Evolutionary conservation across 2,329 filamentous ascomycete genomes (phyloP), one percentile per base, ranked within the genome.

Genomic region (Dactylellina cionopaga): DNA sequence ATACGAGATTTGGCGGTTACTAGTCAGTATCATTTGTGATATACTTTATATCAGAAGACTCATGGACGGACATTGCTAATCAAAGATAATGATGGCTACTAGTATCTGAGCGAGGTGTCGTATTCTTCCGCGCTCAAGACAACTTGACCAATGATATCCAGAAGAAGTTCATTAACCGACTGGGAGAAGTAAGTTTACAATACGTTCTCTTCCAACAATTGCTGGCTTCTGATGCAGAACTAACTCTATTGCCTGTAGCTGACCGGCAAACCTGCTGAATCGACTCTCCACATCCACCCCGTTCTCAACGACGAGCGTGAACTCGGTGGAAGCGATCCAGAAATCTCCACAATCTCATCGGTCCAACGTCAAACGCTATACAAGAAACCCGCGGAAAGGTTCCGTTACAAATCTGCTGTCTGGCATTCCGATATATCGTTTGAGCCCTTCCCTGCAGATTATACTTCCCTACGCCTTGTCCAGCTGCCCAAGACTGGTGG

Each of bases 41-140:
- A 65, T 52, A 3, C 29, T 37, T 64, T 49, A 56, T 25, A 15
- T 19, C 6, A 4, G 13, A 13, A 5, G 37, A n/a, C n/a, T n/a
- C n/a, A n/a, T 29, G 1, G 13, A 52, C 13, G 9, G 22, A 37
- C 55, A 47, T 33, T 25, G 60, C 44, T 49, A 11, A 46, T 66
- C n/a, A n/a, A 62, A 79, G 74, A 46, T 27, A 37, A 39, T 58
- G 27, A 1, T 17, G 3, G 27, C 89, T 1, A 39, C 11, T 55
- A 72, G 88, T 91, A 75, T 90, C 88, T 0, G 85, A 87, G 70
- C 85, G 89, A 0, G 88, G 88, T 7, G 89, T 91, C 2, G 88
- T 90, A 29, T 90, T 90, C 81, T 89, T 91, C 80, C 85, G 88
- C 17, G 83, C 85, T 27, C 89, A 91, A 74, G 81, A 87, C 77